A percentile compares a stretch with the other conserved stretches of the same genome.
Conservation (phyloP, 1,284 basidiomycete species). For the Apiotrichum montevideense region DNA sequence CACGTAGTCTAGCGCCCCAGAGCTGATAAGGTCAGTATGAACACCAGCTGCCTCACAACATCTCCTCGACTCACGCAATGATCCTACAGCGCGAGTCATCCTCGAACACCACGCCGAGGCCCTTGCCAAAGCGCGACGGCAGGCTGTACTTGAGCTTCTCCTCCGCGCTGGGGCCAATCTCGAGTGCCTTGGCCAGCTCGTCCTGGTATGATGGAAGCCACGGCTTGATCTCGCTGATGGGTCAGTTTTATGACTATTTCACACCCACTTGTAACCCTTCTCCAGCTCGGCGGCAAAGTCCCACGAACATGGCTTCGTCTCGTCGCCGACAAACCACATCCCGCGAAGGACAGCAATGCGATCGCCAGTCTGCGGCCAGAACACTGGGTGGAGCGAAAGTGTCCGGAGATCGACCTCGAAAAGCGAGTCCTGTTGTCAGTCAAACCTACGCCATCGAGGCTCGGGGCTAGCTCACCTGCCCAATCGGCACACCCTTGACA, state of each 20-base stretch:
- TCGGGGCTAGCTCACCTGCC: conserved; percentile 32
- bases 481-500: conserved; percentile 43
- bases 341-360: conserved; percentile 51
- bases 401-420: conserved; percentile 44
- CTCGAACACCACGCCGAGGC: conserved; percentile 51
- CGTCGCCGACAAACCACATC: conserved; percentile 52
- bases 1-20: conserved; percentile 40
- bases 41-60: neutral
- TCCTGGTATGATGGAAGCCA: conserved; percentile 50
- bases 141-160: conserved; percentile 52
- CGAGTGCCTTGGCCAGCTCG: conserved; percentile 50
- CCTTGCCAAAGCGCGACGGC: conserved; percentile 38
- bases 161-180: conserved; percentile 50
- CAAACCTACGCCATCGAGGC: neutral
- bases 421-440: conserved; percentile 41
- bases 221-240: conserved; percentile 41
- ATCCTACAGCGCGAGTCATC: conserved; percentile 49
- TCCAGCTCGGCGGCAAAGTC: conserved; percentile 52
- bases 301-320: conserved; percentile 48
- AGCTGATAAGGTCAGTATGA: conserved; percentile 15
- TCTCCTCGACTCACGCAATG: conserved; percentile 36
- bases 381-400: conserved; percentile 50
- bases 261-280: conserved; percentile 45
- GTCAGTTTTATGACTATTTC: no score
- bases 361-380: conserved; percentile 51